Conservation (phyloP, 2,329 filamentous ascomycete genomes). For the Aspergillus felis region DNA sequence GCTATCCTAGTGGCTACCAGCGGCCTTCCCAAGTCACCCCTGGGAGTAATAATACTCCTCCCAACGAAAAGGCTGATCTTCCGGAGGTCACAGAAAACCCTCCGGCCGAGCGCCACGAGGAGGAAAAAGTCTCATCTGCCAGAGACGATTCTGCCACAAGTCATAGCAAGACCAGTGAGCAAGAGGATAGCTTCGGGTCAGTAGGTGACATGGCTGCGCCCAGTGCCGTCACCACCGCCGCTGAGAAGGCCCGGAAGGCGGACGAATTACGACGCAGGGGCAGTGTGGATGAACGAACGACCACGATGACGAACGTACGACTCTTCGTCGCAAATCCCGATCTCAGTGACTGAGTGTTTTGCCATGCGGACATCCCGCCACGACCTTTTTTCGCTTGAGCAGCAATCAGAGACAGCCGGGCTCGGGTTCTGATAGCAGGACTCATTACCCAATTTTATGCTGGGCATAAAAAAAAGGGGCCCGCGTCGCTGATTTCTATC, state of each 20-base stretch:
- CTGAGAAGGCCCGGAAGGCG: constrained; percentile 38
- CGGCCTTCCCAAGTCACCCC: constrained; percentile 39
- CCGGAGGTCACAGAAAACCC: constrained; percentile 41
- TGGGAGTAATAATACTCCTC: constrained; percentile 53
- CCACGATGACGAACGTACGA: constrained; percentile 44
- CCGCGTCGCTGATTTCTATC: background rate
- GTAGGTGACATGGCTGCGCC: constrained; percentile 50
- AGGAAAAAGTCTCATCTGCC: constrained; percentile 24
- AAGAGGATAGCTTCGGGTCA: constrained; percentile 53
- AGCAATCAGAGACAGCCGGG: background rate
- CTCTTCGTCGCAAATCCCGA: constrained; percentile 49
- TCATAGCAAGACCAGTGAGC: constrained; percentile 33
- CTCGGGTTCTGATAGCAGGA: background rate
- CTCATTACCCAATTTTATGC: background rate
- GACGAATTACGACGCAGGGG: constrained; percentile 45
- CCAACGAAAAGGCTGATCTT: constrained; percentile 40
- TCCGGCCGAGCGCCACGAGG: constrained; percentile 24
- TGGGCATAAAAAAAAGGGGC: background rate
- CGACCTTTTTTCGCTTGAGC: background rate
- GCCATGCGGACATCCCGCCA: background rate
- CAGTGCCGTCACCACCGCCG: constrained; percentile 35
- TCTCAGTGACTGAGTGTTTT: constrained; percentile 33
- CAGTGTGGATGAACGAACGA: constrained; percentile 47
- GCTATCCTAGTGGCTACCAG: constrained; percentile 44
- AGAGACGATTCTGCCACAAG: constrained; percentile 28